Percentiles rank a stretch among this genome's conserved stretches.
These are phyloP conservation scores for Nymphaea colorata DNA, from an alignment of 164 flowering plant species.

Conservation along the genomic window DNA sequence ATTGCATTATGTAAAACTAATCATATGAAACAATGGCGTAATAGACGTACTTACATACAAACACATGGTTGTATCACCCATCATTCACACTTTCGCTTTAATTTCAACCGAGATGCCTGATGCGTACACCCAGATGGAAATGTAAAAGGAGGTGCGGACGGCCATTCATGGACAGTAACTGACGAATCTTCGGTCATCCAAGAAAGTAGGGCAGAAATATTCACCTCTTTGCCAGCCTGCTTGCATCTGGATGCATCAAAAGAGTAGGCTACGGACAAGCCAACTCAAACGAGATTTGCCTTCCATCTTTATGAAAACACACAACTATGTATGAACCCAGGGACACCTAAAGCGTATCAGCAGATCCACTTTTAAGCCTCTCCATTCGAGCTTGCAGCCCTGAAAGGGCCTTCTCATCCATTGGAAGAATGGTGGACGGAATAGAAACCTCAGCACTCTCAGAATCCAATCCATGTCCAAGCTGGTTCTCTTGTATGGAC, in stretches of 20 bases:
- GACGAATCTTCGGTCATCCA: not conserved
- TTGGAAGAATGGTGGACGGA: slow-evolving; percentile 57
- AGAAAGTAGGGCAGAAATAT: not conserved
- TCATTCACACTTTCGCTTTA: not conserved
- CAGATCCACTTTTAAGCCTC: slow-evolving; percentile 80
- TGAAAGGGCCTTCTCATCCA: slow-evolving; percentile 92
- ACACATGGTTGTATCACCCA: not conserved
- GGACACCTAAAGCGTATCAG: slow-evolving; percentile 38
- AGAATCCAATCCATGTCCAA: slow-evolving; percentile 22
- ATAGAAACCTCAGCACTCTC: slow-evolving; percentile 23
- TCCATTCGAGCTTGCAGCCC: slow-evolving; percentile 99
- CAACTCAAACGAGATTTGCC: not conserved
- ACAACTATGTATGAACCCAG: not conserved
- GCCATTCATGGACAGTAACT: not conserved
- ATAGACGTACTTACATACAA: not conserved
- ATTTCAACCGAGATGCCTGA: not conserved
- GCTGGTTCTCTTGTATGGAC: slow-evolving; percentile 24
- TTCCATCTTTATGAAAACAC: not conserved
- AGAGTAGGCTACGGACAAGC: not conserved
- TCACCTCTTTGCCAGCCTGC: not conserved
- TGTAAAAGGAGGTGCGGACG: not conserved
- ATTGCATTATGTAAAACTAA: no score
- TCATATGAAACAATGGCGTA: no score
- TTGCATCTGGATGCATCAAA: not conserved
- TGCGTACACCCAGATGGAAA: not conserved